These are phyloP conservation scores for Hymenoscyphus salicellus DNA, from an alignment of 2,329 filamentous ascomycete species.

Conservation along the genomic window DNA sequence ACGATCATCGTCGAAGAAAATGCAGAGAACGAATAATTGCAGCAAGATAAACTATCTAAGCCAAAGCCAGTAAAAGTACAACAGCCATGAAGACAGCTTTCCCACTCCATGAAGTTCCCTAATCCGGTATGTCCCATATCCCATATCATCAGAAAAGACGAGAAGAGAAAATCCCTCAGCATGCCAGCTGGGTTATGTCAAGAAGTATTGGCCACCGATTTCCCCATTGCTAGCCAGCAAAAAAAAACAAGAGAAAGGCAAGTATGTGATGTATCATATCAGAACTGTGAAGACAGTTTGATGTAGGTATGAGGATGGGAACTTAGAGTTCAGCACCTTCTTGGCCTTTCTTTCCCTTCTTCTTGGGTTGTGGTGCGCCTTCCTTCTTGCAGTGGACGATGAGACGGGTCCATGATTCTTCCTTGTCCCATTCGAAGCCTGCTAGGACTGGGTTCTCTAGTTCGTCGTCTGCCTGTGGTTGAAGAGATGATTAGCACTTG, in stretches of 20 bases:
- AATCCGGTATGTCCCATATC: constrained; percentile 6
- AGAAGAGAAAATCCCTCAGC: constrained; percentile 10
- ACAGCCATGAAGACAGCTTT: constrained; percentile 12
- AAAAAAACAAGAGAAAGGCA: not conserved
- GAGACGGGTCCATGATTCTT: constrained; percentile 84
- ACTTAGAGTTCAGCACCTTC: constrained; percentile 38
- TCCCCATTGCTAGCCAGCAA: constrained; percentile 12
- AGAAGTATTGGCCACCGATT: constrained; percentile 8
- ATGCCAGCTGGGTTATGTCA: constrained; percentile 17
- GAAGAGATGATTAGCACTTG: constrained; percentile 22
- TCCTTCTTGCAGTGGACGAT: constrained; percentile 81
- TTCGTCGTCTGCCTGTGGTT: constrained; percentile 78
- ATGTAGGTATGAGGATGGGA: constrained; percentile 4
- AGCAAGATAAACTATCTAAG: constrained; percentile 12
- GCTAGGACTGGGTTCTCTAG: constrained; percentile 81
- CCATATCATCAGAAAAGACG: not conserved
- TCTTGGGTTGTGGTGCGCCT: constrained; percentile 58
- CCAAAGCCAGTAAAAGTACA: constrained; percentile 12
- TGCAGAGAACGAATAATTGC: constrained; percentile 12
- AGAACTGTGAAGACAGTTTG: constrained; percentile 1
- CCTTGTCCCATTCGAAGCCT: constrained; percentile 95
- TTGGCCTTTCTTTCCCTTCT: constrained; percentile 60
- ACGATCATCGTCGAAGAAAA: not conserved
- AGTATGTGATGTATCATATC: not conserved
- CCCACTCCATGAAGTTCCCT: not conserved